Percentiles rank a stretch among this genome's conserved stretches.
These are phyloP conservation scores for Thalassiosira delicatula DNA, from an alignment of 352 stramenopile genomes.

Conservation along the genomic window DNA sequence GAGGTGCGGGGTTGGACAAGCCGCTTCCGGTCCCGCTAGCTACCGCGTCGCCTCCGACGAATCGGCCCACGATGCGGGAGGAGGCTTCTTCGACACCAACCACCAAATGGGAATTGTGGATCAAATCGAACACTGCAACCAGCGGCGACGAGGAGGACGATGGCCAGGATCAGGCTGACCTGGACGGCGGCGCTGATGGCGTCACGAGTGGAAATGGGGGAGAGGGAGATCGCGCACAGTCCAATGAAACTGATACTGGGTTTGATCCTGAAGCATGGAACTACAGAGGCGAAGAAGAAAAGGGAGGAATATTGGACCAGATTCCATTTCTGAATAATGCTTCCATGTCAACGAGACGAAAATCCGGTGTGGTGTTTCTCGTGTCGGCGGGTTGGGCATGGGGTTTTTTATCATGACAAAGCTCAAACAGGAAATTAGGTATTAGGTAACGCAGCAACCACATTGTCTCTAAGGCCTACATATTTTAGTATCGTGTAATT, in stretches of 20 bases:
- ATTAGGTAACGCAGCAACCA: too few species aligned
- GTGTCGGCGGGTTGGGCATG: too few species aligned
- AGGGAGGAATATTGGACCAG: slow-evolving; percentile 10
- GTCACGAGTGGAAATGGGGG: not conserved
- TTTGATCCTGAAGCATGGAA: slow-evolving; percentile 22
- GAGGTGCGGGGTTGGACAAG: slow-evolving; percentile 31
- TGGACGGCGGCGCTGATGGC: too few species aligned
- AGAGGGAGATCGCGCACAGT: too few species aligned
- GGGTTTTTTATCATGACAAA: too few species aligned
- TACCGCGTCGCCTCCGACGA: not conserved
- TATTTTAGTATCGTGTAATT: too few species aligned
- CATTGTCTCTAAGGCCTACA: too few species aligned
- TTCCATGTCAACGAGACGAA: too few species aligned
- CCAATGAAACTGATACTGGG: slow-evolving; percentile 4
- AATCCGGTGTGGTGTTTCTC: too few species aligned
- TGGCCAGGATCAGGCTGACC: slow-evolving; percentile 10
- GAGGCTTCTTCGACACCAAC: slow-evolving; percentile 8
- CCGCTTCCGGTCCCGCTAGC: not conserved
- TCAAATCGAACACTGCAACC: not conserved
- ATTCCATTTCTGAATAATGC: slow-evolving; percentile 10
- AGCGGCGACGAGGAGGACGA: slow-evolving; percentile 7
- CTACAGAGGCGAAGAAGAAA: not conserved
- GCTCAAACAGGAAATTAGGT: too few species aligned
- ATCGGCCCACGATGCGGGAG: not conserved
- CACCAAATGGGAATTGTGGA: slow-evolving; percentile 27